phyloP scores from a whole-genome alignment of 306 rosid species.

The Trichosanthes cucumerina region DNA sequence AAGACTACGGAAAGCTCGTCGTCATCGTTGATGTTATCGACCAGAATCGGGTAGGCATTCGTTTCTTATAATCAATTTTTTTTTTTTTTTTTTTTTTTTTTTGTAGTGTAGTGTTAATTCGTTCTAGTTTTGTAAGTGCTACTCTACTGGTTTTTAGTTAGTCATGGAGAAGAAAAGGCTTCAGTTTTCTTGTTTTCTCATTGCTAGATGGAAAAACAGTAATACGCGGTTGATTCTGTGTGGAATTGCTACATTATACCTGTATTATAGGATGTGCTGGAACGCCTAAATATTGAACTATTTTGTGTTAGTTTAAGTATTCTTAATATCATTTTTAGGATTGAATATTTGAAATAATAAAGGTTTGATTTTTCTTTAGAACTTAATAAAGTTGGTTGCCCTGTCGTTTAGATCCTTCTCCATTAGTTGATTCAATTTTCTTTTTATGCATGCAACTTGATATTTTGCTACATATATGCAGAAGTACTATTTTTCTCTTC shows the following conservation, averaged over 20 bases:
- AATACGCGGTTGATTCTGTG: background rate
- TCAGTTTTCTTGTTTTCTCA: background rate
- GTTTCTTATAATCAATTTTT: background rate
- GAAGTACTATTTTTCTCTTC: background rate
- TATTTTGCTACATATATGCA: background rate
- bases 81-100: background rate
- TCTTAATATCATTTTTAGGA: background rate
- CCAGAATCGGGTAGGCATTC: conserved; percentile 54
- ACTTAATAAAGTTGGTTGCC: background rate
- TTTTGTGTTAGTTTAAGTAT: background rate
- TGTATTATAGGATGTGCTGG: background rate
- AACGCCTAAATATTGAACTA: background rate
- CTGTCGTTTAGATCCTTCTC: background rate
- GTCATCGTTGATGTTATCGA: conserved; percentile 89
- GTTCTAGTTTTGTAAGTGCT: background rate
- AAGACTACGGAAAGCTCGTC: conserved; percentile 79
- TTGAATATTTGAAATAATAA: background rate
- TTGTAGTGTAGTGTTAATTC: background rate
- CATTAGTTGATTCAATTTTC: background rate
- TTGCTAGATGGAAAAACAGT: background rate
- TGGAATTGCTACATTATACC: background rate
- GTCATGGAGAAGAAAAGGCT: background rate
- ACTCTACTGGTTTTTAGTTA: background rate
- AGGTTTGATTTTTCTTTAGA: background rate
- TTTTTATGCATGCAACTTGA: background rate